Conservation (phyloP, 129 eudicot species). For the Oenanthe sinensis region DNA sequence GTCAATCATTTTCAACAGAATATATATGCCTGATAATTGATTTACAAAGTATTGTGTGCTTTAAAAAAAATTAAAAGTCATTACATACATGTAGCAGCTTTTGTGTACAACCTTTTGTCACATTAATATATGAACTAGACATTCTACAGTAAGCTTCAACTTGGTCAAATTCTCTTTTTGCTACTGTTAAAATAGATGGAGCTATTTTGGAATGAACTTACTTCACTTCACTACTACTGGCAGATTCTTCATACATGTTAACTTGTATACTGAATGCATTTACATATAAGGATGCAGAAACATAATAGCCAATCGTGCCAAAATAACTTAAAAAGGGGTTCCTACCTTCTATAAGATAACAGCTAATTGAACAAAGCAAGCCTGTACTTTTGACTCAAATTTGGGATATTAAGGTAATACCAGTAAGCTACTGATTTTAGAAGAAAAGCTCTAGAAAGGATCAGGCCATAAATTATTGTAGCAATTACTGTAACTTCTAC, state of each 20-base stretch:
- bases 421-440: neutral
- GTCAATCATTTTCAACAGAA: neutral
- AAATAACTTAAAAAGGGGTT: neutral
- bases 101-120: neutral
- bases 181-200: neutral
- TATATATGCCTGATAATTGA: neutral
- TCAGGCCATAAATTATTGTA: neutral
- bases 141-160: neutral
- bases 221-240: neutral
- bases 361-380: neutral
- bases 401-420: neutral
- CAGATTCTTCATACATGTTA: neutral
- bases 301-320: neutral
- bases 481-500: neutral
- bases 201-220: neutral
- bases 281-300: neutral
- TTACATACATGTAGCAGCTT: neutral
- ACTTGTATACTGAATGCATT: neutral
- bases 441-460: neutral
- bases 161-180: neutral
- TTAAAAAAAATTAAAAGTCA: neutral
- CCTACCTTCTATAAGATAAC: neutral
- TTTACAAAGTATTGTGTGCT: neutral
- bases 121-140: neutral
- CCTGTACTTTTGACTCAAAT: neutral